Evolutionary conservation across 106 monocot genomes (phyloP), one percentile per base, ranked within the genome.

Genomic region (Dendrobium catenatum): DNA sequence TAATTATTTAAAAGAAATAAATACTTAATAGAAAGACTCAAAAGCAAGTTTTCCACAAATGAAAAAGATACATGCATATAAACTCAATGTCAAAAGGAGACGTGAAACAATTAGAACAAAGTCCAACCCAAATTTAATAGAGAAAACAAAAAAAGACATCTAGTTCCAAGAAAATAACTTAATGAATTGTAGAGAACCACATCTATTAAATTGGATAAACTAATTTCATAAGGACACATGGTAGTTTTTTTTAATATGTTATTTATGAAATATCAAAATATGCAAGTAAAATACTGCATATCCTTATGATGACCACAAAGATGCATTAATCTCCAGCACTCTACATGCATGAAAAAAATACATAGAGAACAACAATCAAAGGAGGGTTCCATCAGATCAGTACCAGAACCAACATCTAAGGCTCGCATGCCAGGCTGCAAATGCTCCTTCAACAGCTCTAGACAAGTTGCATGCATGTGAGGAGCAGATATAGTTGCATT

Each of bases 401-500:
- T 76, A 96, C 96, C 96, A 87, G 96, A 96, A 66, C 96, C 96
- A 81, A 93, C 88, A 88, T 96, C 96, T 29, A 96, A 75, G 46
- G 88, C 91, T 78, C 78, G 88, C 96, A 93, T 96, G 64, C 96
- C 96, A 59, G 91, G 96, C 78, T 93, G 89, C 19, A 96, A 83
- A 79, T 93, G 86, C 44, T 93, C 81, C 83, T 89, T 81, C 76
- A 96, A 82, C 10, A 96, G 81, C 80, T 96, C 93, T 46, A 96
- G 79, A 82, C 96, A 96, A 82, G 87, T 76, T 56, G 93, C 96
- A 85, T 96, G 96, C 96, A 96, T 96, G 81, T 96, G 96, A 75
- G 96, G 96, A 48, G 96, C 96, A 49, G 96, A 96, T 82, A 96
- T 96, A 76, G 96, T 96, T 68, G 93, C 96, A 86, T 93, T 93